Evolutionary conservation across 345 rosid species (phyloP).

Genomic region (Aquilaria malaccensis): DNA sequence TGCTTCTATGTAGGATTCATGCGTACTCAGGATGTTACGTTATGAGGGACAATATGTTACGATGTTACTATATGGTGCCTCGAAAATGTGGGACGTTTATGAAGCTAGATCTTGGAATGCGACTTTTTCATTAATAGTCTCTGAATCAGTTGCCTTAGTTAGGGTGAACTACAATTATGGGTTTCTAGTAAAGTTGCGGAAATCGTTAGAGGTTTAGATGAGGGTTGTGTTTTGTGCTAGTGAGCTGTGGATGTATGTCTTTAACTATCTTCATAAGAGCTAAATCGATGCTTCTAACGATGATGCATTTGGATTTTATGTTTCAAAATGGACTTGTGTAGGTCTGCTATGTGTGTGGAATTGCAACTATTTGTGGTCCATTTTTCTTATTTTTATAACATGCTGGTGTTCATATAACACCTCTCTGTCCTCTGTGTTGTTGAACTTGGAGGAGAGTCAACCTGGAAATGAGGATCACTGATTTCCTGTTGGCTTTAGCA

Average conservation of each 20-base stretch:
- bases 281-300: neutral
- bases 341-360: no score
- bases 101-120: no score
- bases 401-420: no score
- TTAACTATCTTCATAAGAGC: constrained; percentile 12
- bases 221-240: constrained; percentile 14
- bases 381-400: no score
- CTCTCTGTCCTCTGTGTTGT: no score
- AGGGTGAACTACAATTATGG: constrained; percentile 22
- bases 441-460: no score
- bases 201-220: constrained; percentile 9
- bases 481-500: no score
- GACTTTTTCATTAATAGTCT: constrained; percentile 3
- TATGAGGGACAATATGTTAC: constrained; percentile 22
- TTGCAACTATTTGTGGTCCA: no score
- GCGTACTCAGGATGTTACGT: constrained; percentile 27
- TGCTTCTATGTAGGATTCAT: constrained; percentile 42
- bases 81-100: no score
- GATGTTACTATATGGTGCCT: no score
- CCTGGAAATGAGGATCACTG: no score
- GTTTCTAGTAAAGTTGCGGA: constrained; percentile 13
- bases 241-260: constrained; percentile 16
- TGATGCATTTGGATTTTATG: constrained; percentile 3
- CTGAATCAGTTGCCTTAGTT: constrained; percentile 11
- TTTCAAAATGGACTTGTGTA: constrained; percentile 1